Base-by-base conservation (phyloP, 345 rosid genomes). In the Murraya paniculata region DNA sequence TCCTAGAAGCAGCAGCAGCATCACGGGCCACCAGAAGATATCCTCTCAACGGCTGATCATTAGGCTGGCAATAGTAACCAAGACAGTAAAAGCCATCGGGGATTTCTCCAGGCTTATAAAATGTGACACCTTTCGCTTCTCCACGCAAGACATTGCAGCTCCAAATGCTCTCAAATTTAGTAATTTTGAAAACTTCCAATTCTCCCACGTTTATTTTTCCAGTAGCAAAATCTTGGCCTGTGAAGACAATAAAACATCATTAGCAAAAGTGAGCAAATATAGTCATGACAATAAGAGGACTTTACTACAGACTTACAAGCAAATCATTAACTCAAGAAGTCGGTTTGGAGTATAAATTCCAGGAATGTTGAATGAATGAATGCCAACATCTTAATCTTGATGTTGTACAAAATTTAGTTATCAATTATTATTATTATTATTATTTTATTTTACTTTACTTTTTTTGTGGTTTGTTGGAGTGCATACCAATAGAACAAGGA, bases 51-150 rank as follows among this genome's bases (percentile, higher is more conserved):
- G 90, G 88, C 81, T 81, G 86, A 79, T 89, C 88, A 10, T 84
- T 90, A 30, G 80, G 78, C 84, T 95, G 98, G 73, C 97, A 93
- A 74, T 90, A 91, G 83, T 91, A 72, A 77, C 98, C 98, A 21
- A 95, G 88, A 82, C 93, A 88, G 81, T 83, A 79, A 80, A 87
- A 95, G 24, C 92, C 91, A 78, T 89, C 83, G 0, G 98, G 98
- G 77, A 90, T 87, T 28, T 89, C 91, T 16, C 80, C 81, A 22
- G 97, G 95, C 82, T 79, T 91, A 67, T 91, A 93, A 90, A 91
- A 93, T 8, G 89, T 64, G 30, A 84, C 85, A 64, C 91, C 84
- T 82, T 84, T 88, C 1, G 77, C 64, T 78, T 87, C 91, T 1
- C 86, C 88, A 1, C 53, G 87, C 70, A 85, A 81, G 35, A 80